Evolutionary conservation across 1,284 basidiomycete genomes (phyloP).

Genomic region (Leccinum variabile): DNA sequence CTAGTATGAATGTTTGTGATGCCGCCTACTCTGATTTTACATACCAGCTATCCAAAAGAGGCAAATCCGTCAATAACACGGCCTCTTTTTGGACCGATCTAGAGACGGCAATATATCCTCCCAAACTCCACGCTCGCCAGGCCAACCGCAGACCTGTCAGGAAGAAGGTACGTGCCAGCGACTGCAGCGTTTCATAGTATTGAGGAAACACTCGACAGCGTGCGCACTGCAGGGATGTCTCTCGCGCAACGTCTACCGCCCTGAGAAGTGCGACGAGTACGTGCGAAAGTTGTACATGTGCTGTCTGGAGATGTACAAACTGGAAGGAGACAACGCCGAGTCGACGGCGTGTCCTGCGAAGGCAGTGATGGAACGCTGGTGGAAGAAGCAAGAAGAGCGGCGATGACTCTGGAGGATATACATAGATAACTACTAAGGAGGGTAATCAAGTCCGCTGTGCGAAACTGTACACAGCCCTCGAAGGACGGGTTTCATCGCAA

Average conservation of each 20-base stretch:
- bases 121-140: not conserved
- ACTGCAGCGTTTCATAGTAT: not conserved
- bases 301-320: conserved; percentile 50
- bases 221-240: conserved; percentile 64
- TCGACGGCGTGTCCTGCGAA: conserved; percentile 65
- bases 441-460: conserved; percentile 13
- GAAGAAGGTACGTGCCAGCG: conserved; percentile 30
- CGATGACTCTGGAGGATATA: not conserved
- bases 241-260: conserved; percentile 60
- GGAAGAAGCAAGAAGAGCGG: conserved; percentile 36
- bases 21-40: too few relatives aligned
- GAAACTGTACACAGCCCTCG: conserved; percentile 24
- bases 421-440: not conserved
- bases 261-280: conserved; percentile 57
- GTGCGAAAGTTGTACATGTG: conserved; percentile 39
- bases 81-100: too few relatives aligned
- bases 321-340: conserved; percentile 35
- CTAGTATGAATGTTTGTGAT: too few relatives aligned
- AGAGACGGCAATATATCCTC: not conserved
- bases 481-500: conserved; percentile 1
- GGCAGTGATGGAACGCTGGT: conserved; percentile 56
- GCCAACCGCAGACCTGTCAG: conserved; percentile 27
- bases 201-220: conserved; percentile 39
- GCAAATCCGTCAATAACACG: too few relatives aligned
- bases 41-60: too few relatives aligned